phyloP scores from a whole-genome alignment of 176 grass and related monocot genomes.

The Cenchrus purpureus region DNA sequence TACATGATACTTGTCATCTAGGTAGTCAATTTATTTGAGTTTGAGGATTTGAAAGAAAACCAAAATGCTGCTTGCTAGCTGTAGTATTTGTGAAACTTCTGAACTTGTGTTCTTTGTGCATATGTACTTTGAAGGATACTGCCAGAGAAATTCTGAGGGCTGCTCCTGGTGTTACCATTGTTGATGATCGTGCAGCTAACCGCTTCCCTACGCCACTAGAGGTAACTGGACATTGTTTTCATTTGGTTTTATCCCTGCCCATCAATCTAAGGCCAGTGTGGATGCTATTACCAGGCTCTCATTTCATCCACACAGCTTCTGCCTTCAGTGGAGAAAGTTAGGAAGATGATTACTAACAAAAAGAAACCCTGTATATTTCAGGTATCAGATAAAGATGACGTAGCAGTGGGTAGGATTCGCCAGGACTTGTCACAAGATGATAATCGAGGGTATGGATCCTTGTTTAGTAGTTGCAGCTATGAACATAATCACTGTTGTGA shows the following conservation, averaged over 20 bases:
- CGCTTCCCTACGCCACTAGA: constrained; percentile 82
- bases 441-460: constrained; percentile 72
- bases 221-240: constrained; percentile 46
- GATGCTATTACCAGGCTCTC: background rate
- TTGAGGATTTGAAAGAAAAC: background rate
- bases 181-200: constrained; percentile 78
- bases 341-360: background rate
- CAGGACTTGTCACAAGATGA: constrained; percentile 85
- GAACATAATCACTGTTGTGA: background rate
- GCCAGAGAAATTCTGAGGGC: constrained; percentile 83
- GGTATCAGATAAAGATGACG: constrained; percentile 95
- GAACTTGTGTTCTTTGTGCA: constrained; percentile 37
- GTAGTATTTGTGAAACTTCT: constrained; percentile 34
- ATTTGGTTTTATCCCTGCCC: background rate
- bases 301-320: background rate
- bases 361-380: constrained; percentile 36
- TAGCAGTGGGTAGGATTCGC: constrained; percentile 91
- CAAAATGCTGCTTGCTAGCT: background rate
- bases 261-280: background rate
- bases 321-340: background rate
- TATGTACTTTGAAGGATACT: constrained; percentile 63
- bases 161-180: constrained; percentile 81
- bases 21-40: background rate
- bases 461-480: background rate
- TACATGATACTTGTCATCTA: background rate